Evolutionary conservation across 1,284 basidiomycete genomes (phyloP).

Genomic region (Somion occarium): DNA sequence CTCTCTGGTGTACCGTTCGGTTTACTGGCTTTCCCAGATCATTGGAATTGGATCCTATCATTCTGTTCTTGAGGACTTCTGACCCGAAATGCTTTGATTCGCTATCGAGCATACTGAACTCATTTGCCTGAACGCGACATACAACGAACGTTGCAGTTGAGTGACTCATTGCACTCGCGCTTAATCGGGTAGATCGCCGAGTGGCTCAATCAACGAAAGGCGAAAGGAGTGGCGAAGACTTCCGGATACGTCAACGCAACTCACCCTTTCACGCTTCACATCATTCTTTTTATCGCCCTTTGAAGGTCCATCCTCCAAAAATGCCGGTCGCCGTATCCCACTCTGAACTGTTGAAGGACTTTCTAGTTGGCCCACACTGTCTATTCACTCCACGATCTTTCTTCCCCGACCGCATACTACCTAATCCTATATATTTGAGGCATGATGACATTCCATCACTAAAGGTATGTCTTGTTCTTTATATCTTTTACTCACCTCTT

Average conservation of each 20-base stretch:
- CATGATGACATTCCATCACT: neutral
- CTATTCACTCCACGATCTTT: neutral
- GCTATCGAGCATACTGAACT: no score
- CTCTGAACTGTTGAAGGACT: no score
- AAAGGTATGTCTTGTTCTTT: neutral
- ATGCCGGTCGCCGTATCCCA: neutral
- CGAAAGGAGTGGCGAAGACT: neutral
- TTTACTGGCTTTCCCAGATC: no score
- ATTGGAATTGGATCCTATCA: no score
- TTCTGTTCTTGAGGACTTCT: no score
- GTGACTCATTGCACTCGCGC: neutral
- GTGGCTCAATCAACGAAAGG: neutral
- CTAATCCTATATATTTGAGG: neutral
- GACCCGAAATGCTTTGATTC: no score
- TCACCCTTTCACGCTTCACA: neutral
- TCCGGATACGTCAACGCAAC: neutral
- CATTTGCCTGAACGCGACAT: neutral
- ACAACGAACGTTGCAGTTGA: neutral
- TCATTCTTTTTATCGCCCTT: neutral
- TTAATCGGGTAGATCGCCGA: neutral
- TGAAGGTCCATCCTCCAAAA: neutral
- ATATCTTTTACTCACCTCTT: neutral
- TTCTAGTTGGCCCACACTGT: neutral
- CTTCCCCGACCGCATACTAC: neutral
- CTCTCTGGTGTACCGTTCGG: no score